Percentiles rank a stretch among this genome's conserved stretches.
Evolutionary conservation across 2,329 filamentous ascomycete genomes (phyloP).

Genomic region (Xylariomycetidae sp.): DNA sequence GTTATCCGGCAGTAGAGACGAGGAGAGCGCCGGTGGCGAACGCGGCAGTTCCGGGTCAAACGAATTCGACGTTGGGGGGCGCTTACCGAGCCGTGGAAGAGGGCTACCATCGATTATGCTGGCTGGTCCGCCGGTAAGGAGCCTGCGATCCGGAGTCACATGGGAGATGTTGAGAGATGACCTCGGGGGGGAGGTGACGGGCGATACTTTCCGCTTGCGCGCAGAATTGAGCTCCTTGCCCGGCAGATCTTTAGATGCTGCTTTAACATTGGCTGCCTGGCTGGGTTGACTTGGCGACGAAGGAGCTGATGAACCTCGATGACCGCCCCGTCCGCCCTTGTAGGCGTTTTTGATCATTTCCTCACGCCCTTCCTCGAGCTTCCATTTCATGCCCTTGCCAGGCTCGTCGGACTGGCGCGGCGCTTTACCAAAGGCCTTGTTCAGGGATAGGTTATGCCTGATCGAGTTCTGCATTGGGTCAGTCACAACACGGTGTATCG

Average conservation of each 20-base stretch:
- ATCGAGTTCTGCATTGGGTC: conserved; percentile 70
- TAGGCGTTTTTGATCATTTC: conserved; percentile 76
- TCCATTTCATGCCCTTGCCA: conserved; percentile 99
- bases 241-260: conserved; percentile 51
- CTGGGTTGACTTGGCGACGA: conserved; percentile 55
- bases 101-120: conserved; percentile 55
- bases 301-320: conserved; percentile 62
- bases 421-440: conserved; percentile 91
- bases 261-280: conserved; percentile 55
- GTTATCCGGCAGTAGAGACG: conserved; percentile 54
- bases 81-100: conserved; percentile 50
- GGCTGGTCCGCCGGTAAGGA: conserved; percentile 29
- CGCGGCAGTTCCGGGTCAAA: conserved; percentile 46
- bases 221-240: conserved; percentile 44
- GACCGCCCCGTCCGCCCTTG: conserved; percentile 55
- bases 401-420: conserved; percentile 90
- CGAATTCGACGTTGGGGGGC: conserved; percentile 34
- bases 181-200: conserved; percentile 46
- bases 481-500: conserved; percentile 11
- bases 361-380: conserved; percentile 77
- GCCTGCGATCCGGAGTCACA: conserved; percentile 53
- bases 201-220: conserved; percentile 50
- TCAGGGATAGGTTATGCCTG: conserved; percentile 89
- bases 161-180: conserved; percentile 45
- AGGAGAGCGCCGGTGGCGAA: conserved; percentile 53